A percentile compares a stretch with the other conserved stretches of the same genome.
phyloP scores from a whole-genome alignment of 1,139 yeast species.

The Tardiomyces depauwii region DNA sequence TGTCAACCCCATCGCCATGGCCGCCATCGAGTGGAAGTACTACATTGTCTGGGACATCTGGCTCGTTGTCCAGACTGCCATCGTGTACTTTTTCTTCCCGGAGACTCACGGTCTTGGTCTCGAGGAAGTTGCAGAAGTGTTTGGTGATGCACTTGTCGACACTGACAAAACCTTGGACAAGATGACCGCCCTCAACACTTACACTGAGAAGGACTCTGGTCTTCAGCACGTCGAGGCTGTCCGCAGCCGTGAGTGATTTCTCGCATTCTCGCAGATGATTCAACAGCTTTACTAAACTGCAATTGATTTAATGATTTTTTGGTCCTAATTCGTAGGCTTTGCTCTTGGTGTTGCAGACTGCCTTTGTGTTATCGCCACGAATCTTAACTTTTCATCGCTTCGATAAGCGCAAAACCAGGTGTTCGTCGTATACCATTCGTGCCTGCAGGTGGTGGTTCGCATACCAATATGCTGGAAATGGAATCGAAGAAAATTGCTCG shows the following conservation, averaged over 20 bases:
- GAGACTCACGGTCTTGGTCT: constrained; percentile 34
- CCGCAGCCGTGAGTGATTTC: not conserved
- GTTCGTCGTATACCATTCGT: too few relatives aligned
- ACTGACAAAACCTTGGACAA: constrained; percentile 21
- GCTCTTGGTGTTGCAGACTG: too few relatives aligned
- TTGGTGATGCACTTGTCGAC: constrained; percentile 7
- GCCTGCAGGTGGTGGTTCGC: too few relatives aligned
- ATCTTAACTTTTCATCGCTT: too few relatives aligned
- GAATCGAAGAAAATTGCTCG: too few relatives aligned
- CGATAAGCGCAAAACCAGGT: too few relatives aligned
- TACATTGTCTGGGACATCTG: constrained; percentile 27
- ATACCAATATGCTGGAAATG: too few relatives aligned
- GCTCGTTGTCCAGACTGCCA: constrained; percentile 3
- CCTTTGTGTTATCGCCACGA: too few relatives aligned
- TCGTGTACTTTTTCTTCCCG: constrained; percentile 32
- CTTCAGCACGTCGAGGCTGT: not conserved
- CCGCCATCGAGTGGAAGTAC: constrained; percentile 46
- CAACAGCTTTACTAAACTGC: too few relatives aligned
- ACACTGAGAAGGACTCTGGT: not conserved
- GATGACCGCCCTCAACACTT: not conserved
- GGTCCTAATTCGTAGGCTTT: too few relatives aligned
- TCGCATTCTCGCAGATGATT: too few relatives aligned
- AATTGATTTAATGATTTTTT: too few relatives aligned
- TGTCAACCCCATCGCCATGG: constrained; percentile 52
- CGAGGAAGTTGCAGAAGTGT: constrained; percentile 34